Evolutionary conservation across 2,329 filamentous ascomycete species (phyloP).

Genomic region (Emericellopsis atlantica): DNA sequence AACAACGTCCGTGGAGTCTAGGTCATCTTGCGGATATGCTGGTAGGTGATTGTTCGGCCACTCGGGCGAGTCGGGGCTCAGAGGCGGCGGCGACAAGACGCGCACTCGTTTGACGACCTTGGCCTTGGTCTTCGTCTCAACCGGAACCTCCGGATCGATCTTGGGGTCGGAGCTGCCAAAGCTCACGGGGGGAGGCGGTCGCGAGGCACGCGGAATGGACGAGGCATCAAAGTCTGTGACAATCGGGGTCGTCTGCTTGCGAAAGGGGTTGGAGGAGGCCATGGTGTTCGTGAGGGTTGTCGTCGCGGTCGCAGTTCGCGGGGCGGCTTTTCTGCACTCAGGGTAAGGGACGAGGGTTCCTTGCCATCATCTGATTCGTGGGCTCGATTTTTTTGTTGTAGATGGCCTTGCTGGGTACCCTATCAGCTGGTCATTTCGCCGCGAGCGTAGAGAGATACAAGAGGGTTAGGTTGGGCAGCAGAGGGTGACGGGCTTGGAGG

Average conservation of each 20-base stretch:
- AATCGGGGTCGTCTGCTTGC: conserved; percentile 14
- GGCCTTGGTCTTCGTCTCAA: conserved; percentile 19
- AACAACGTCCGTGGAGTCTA: background rate
- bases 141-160: conserved; percentile 13
- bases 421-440: no score
- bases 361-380: no score
- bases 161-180: conserved; percentile 2
- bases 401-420: no score
- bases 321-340: no score
- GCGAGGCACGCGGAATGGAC: conserved; percentile 6
- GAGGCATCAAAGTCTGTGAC: conserved; percentile 8
- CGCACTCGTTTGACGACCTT: conserved; percentile 57
- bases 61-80: conserved; percentile 38
- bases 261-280: conserved; percentile 37
- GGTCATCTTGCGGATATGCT: background rate
- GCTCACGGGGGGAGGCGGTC: conserved; percentile 11
- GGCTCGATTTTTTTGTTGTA: no score
- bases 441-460: no score
- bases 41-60: conserved; percentile 12
- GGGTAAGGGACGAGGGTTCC: no score
- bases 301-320: no score
- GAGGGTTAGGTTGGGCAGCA: no score
- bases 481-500: no score
- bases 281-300: conserved; percentile 8
- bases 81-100: conserved; percentile 50